Evolutionary conservation across 2,329 filamentous ascomycete genomes (phyloP).

Genomic region (Colletotrichum paranaense): DNA sequence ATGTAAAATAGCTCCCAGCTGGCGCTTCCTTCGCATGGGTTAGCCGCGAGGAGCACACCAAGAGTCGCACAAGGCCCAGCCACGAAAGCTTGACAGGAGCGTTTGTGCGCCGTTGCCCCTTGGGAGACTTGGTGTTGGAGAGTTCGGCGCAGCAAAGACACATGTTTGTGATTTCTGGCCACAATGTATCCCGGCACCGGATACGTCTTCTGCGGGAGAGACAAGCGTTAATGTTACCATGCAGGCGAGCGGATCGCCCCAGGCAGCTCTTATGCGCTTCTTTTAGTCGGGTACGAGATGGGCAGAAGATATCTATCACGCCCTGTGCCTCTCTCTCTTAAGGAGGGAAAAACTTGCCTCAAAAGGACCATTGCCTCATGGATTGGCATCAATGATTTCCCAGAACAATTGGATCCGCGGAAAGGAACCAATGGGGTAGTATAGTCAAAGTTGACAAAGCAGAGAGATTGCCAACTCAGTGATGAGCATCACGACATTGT

Average conservation of each 20-base stretch:
- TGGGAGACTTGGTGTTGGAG: neutral
- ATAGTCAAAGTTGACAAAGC: neutral
- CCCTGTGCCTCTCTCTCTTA: neutral
- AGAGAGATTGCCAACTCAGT: neutral
- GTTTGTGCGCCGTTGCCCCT: neutral
- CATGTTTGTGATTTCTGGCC: neutral
- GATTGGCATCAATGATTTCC: neutral
- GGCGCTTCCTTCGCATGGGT: conserved; percentile 9
- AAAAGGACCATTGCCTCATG: neutral
- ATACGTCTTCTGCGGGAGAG: neutral
- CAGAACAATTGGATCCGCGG: neutral
- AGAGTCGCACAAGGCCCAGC: conserved; percentile 6
- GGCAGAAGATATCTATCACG: neutral
- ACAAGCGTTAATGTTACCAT: neutral
- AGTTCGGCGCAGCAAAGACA: neutral
- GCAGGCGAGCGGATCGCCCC: conserved; percentile 5
- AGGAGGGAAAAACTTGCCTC: neutral
- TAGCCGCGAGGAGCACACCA: conserved; percentile 3
- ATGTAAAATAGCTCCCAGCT: neutral
- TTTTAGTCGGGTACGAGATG: neutral
- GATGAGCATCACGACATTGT: conserved; percentile 3
- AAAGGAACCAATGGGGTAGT: neutral
- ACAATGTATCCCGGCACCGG: neutral
- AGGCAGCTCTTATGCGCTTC: neutral
- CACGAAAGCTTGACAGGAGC: conserved; percentile 28